Evolutionary conservation across 257 asterid species (phyloP), one percentile per base, ranked within the genome.

Genomic region (Lantana camara): DNA sequence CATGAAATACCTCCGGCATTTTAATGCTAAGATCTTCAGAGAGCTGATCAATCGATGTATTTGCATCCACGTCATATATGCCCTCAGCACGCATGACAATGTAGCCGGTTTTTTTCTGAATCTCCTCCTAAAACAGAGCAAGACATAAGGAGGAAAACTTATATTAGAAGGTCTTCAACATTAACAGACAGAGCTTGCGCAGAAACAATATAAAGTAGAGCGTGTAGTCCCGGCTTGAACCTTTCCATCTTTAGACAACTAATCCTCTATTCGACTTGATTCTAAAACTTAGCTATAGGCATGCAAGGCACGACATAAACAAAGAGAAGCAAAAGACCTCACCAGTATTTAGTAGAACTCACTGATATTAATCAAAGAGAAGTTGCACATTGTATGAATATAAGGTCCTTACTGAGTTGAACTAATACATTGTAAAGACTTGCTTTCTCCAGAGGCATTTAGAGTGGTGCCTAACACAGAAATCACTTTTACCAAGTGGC

Each of bases 81-180:
- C 99, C 99, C 66, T 88, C 92, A 62, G 96, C 97, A 51, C 99
- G 91, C 97, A 94, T 90, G 70, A 94, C 96, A 56, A 94, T 65
- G 40, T 94, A 90, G 5, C 99, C 99, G 63, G 99, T 94, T 80
- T 94, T 90, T 69, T 94, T 94, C 89, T 90, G 95, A 68, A 94
- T 94, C 83, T 94, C 99, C 78, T 94, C 99, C 99, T 94, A 88
- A 40, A 70, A 66, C 46, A 22, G 58, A 17, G 59, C 57, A 57
- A 50, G 70, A 59, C 38, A 46, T 42, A 13, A 60, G 40, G 59
- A 27, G 5, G 5, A 27, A 2, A 27, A 27, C 32, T 27, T 27
- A 2, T 27, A 27, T 2, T 27, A 27, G 2, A 27, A 27, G 32
- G 32, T 27, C 52, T 65, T 20, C 14, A 19, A 63, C 15, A 57